Percentiles rank a stretch among this genome's conserved stretches.
Evolutionary conservation across 73 alveolate genomes (phyloP).

Genomic region (Symbiodinium pilosum): DNA sequence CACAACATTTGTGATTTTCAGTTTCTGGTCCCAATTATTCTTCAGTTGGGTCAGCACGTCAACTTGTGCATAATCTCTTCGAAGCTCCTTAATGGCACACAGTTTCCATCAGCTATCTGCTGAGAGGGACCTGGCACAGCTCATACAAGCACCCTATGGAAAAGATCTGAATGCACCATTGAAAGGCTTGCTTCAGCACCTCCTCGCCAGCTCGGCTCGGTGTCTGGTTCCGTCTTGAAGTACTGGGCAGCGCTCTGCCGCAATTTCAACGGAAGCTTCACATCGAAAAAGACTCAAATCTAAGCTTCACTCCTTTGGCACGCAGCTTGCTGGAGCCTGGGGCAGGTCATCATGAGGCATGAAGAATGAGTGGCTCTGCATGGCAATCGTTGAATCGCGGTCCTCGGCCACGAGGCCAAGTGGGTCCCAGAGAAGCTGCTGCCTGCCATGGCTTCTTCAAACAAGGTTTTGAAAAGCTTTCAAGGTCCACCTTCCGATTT

Average conservation of each 20-base stretch:
- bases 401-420: slow-evolving; percentile 15
- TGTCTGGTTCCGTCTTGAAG: background rate
- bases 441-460: background rate
- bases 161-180: too few species aligned
- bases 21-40: too few species aligned
- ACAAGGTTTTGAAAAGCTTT: background rate
- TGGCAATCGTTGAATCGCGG: background rate
- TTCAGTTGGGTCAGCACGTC: too few species aligned
- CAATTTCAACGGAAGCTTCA: background rate
- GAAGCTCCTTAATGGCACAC: background rate
- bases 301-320: background rate
- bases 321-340: background rate
- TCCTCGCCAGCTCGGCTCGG: background rate
- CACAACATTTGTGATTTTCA: too few species aligned
- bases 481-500: too few species aligned
- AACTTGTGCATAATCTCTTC: background rate
- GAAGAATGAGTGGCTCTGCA: background rate
- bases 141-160: too few species aligned
- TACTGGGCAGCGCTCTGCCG: background rate
- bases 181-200: too few species aligned
- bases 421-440: slow-evolving; percentile 15
- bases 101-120: background rate
- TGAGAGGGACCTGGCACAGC: background rate
- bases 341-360: too few species aligned
- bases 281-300: background rate